These are phyloP conservation scores for Castanopsis chinensis DNA, from an alignment of 306 rosid species.

Conservation along the genomic window DNA sequence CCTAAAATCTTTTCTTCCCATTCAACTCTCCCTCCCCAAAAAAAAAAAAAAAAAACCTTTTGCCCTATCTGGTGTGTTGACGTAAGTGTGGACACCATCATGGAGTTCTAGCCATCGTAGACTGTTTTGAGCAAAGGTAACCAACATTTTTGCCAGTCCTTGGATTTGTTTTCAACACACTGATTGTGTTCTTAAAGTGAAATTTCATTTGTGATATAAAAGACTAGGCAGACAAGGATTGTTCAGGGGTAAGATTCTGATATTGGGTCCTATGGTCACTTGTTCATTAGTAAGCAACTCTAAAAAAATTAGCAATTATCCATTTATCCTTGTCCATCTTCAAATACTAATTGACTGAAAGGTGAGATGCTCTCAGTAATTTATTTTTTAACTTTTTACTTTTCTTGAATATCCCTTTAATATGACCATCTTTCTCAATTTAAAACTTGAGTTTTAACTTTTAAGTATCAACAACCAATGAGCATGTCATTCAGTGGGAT, in stretches of 20 bases:
- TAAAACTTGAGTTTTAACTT: not conserved
- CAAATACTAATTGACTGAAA: not conserved
- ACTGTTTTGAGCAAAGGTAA: not conserved
- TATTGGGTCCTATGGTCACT: not conserved
- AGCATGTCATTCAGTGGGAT: not conserved
- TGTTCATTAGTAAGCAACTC: not conserved
- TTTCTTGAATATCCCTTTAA: not conserved
- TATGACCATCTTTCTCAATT: not conserved
- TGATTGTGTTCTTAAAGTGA: not conserved
- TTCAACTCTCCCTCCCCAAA: not conserved
- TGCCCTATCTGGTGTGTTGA: not conserved
- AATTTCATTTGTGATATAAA: not conserved
- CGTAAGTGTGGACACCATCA: not conserved
- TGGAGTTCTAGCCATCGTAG: not conserved
- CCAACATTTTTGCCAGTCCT: not conserved
- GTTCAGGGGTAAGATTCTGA: not conserved
- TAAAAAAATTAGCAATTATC: not conserved
- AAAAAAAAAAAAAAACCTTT: no score
- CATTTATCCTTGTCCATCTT: not conserved
- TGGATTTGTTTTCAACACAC: not conserved
- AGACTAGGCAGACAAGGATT: not conserved
- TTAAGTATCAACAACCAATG: not conserved
- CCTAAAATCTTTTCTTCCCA: not conserved
- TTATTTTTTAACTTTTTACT: not conserved
- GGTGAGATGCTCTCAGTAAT: not conserved